Percentiles rank a stretch among this genome's conserved stretches.
Evolutionary conservation across 73 alveolate species (phyloP).

Genomic region (Uronychia setigera): DNA sequence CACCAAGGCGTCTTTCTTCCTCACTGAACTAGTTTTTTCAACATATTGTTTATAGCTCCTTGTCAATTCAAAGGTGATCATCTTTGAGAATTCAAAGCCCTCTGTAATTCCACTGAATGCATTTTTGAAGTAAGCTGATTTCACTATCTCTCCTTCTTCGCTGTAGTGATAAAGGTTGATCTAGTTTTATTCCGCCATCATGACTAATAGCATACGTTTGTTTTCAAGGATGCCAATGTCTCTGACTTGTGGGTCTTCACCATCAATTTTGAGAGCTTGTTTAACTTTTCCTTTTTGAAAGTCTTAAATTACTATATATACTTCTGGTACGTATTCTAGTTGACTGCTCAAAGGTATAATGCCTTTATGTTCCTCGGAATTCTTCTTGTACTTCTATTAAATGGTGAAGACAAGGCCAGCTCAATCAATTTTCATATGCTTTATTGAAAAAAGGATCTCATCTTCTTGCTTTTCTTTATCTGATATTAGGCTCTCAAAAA

Average conservation of each 20-base stretch:
- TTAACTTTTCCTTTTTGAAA: too few species aligned
- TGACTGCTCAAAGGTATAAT: too few species aligned
- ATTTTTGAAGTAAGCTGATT: not conserved
- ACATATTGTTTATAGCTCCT: not conserved
- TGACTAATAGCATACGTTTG: not conserved
- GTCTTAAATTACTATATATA: too few species aligned
- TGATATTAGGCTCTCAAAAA: too few species aligned
- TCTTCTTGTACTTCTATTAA: not conserved
- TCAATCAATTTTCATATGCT: not conserved
- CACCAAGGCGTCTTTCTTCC: not conserved
- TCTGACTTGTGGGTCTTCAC: not conserved
- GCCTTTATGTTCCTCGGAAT: too few species aligned
- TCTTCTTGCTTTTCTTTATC: too few species aligned
- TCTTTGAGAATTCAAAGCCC: not conserved
- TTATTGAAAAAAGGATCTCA: too few species aligned
- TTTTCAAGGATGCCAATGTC: not conserved
- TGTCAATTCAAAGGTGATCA: not conserved
- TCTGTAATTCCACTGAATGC: not conserved
- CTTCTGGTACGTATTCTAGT: too few species aligned
- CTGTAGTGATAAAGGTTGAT: not conserved
- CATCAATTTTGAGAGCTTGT: too few species aligned
- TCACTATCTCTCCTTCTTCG: not conserved
- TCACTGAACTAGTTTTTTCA: not conserved
- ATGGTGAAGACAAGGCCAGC: not conserved
- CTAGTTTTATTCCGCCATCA: not conserved